Evolutionary conservation across 306 rosid species (phyloP).

Genomic region (Adenanthera pavonina): DNA sequence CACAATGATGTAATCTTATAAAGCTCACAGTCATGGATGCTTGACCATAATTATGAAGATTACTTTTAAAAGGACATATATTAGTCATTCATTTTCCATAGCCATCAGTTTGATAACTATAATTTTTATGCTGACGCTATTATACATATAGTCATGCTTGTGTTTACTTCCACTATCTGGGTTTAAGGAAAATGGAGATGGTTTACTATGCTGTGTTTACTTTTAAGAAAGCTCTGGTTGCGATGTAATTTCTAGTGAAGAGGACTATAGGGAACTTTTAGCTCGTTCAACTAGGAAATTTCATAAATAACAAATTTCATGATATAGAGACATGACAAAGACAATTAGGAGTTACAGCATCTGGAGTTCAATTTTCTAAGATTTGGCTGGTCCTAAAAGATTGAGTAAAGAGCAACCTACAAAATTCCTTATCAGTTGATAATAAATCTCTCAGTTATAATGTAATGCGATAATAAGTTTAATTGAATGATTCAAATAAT

Average conservation of each 20-base stretch:
- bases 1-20: background rate
- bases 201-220: too few species aligned
- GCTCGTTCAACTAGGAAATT: too few species aligned
- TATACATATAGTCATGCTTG: slow-evolving; percentile 7
- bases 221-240: too few species aligned
- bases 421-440: background rate
- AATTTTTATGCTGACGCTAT: background rate
- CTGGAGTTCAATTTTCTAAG: background rate
- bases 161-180: slow-evolving; percentile 1
- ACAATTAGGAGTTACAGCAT: too few species aligned
- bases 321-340: too few species aligned
- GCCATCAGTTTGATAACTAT: background rate
- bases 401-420: background rate
- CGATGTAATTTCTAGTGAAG: too few species aligned
- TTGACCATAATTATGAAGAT: background rate
- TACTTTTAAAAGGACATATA: slow-evolving; percentile 1
- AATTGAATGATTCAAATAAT: too few species aligned
- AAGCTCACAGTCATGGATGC: background rate
- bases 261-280: too few species aligned
- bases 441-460: too few species aligned
- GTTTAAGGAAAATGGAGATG: too few species aligned
- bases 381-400: background rate
- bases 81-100: background rate
- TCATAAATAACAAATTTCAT: too few species aligned
- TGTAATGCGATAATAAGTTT: too few species aligned